Evolutionary conservation across 495 filamentous ascomycete genomes (phyloP), one percentile per base, ranked within the genome.

Genomic region (Aspergillus ostianus): DNA sequence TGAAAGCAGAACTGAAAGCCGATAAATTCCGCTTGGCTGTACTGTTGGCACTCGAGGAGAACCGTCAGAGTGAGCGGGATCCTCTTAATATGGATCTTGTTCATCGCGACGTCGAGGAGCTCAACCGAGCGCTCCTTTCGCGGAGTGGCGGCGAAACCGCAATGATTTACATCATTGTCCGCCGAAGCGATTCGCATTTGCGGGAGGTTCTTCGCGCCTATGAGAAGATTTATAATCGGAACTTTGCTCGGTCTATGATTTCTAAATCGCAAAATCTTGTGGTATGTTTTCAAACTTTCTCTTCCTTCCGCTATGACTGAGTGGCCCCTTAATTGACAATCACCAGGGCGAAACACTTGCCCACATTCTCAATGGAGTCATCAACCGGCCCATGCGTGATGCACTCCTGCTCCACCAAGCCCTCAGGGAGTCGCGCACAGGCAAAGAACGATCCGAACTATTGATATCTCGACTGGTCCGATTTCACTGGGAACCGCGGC

Each of bases 331-430:
- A 61, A 48, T 21, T n/a, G 61, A 51, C 7, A 45, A 20, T 26
- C 12, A 32, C 13, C 65, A 97, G 94, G 94, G 94, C 50, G 94
- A 98, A 76, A 85, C 94, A 19, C 85, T 98, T 21, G 91, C 93
- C 13, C 94, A 98, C 75, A 90, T 98, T 61, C 89, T 98, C 68
- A 97, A 97, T 74, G 94, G 95, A 67, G 87, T 93, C 46, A 93
- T 97, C 74, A 97, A 98, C 75, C 88, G 90, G 50, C 92, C 94
- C 36, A 89, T 96, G 62, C 93, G 94, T 54, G 94, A 98, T 71
- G 91, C 93, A 6, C 83, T 98, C 44, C 87, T 98, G n/a, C 80
- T 98, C 30, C 87, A 96, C 72, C 94, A 98, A 75, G 93, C 94
- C 4, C 83, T 97, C 44, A 84, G 82, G 10, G 81, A 85, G 63